A percentile compares a stretch with the other conserved stretches of the same genome.
These are phyloP conservation scores for Leccinellum rugosiceps DNA, from an alignment of 768 basidiomycete species.

Conservation along the genomic window DNA sequence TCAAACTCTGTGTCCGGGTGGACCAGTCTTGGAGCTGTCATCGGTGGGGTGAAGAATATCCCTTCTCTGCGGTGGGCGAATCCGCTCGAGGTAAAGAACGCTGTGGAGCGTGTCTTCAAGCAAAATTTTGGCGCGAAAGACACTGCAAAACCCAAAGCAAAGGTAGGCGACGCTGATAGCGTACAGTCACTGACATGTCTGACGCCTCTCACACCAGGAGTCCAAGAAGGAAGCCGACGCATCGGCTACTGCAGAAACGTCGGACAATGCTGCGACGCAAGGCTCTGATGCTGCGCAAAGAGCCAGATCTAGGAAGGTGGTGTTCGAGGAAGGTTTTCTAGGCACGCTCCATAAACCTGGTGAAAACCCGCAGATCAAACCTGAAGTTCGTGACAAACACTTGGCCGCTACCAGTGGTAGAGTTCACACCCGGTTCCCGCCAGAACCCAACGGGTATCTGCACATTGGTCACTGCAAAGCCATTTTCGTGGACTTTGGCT, in stretches of 20 bases:
- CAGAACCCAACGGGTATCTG: slow-evolving; percentile 96
- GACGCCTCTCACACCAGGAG: slow-evolving; percentile 35
- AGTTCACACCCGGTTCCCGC: slow-evolving; percentile 96
- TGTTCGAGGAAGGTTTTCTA: slow-evolving; percentile 95
- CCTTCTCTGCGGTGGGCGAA: slow-evolving; percentile 77
- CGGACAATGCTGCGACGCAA: slow-evolving; percentile 23
- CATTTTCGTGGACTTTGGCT: slow-evolving; percentile 98
- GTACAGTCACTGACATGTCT: background rate
- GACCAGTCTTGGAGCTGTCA: slow-evolving; percentile 65
- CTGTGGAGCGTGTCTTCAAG: slow-evolving; percentile 66
- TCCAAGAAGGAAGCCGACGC: slow-evolving; percentile 43
- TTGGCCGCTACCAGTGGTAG: slow-evolving; percentile 73
- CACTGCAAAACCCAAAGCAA: slow-evolving; percentile 59
- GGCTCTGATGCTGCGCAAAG: slow-evolving; percentile 36
- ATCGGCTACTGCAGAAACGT: slow-evolving; percentile 3
- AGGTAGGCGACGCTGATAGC: slow-evolving; percentile 39
- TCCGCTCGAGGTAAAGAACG: slow-evolving; percentile 80
- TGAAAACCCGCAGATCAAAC: slow-evolving; percentile 83
- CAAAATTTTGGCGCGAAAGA: slow-evolving; percentile 74
- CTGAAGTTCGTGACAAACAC: slow-evolving; percentile 77
- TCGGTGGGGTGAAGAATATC: slow-evolving; percentile 59
- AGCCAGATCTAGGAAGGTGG: slow-evolving; percentile 46
- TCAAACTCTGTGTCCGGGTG: slow-evolving; percentile 63
- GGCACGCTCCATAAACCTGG: slow-evolving; percentile 91
- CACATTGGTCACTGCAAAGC: slow-evolving; percentile 98